Base-by-base conservation (phyloP, 345 rosid genomes). In the Chamaenerion angustifolium region DNA sequence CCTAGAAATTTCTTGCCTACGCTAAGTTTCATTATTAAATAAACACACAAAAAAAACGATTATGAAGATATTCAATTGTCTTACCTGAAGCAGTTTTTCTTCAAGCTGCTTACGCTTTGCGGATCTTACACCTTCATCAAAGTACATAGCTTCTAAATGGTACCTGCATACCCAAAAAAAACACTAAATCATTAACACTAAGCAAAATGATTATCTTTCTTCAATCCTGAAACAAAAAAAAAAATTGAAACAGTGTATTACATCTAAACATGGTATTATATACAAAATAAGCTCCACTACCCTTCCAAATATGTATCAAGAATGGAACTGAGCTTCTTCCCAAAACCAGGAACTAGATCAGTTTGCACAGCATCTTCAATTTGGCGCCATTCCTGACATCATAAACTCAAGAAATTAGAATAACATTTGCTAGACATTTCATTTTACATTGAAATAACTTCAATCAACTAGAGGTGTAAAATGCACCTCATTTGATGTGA, bases 111-210 rank as follows among this genome's bases (percentile, higher is more conserved):
- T 40, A 55, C 75, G 65, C 63, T 75, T 86, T 37, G 73, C 77
- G 64, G 71, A 71, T 68, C 80, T 68, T 44, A 86, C 92, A 62
- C 75, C 79, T 58, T 82, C 85, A 52, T 86, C 92, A 43, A 80
- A 86, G 72, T 82, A 82, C 48, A 69, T 59, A 50, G 83, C 69
- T 70, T 82, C 95, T 49, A 3, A 54, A 40, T 82, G 82, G 43
- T 85, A 85, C 55, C 95, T 82, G 57, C 41, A 19, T 49, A 14
- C 11, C 10, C 13, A 23, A 12, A 2, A 27, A 16, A 17, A 12
- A 12, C 15, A 0, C 27, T 49, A 27, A 5, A 21, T n/a, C 10
- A 46, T 15, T 10, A 18, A 9, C 10, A 3, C 23, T 16, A 18
- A 15, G 11, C 37, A 23, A 49, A 19, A 49, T 12, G 16, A 49